Evolutionary conservation across 805 yeast genomes (phyloP).

Genomic region (Lipomyces sp.): DNA sequence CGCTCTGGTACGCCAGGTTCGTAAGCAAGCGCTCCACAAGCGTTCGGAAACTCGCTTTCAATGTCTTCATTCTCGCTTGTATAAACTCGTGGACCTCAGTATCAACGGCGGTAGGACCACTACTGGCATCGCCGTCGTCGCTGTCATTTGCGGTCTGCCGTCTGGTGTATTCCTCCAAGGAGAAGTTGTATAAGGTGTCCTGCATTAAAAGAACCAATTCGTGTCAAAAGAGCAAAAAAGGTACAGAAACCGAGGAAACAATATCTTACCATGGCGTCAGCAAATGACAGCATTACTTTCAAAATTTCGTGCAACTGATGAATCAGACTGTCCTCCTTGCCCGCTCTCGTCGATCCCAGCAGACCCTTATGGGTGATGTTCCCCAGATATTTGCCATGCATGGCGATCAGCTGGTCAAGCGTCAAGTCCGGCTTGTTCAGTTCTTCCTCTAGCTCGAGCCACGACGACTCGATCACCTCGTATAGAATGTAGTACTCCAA

Average conservation of each 20-base stretch:
- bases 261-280: constrained; percentile 20
- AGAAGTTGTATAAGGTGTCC: constrained; percentile 30
- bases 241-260: not conserved
- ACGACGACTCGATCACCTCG: constrained; percentile 40
- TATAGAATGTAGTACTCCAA: constrained; percentile 39
- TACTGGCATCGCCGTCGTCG: not conserved
- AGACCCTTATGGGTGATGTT: constrained; percentile 37
- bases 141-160: constrained; percentile 5
- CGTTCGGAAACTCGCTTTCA: constrained; percentile 28
- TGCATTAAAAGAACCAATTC: not conserved
- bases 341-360: constrained; percentile 34
- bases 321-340: constrained; percentile 24
- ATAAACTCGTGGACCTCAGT: constrained; percentile 22
- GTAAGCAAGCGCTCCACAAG: constrained; percentile 32
- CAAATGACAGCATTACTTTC: constrained; percentile 33
- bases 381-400: constrained; percentile 37
- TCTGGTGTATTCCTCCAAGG: constrained; percentile 30
- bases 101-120: not conserved
- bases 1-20: constrained; percentile 33
- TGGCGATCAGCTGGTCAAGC: constrained; percentile 38
- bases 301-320: constrained; percentile 37
- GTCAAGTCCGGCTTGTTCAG: constrained; percentile 34
- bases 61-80: constrained; percentile 17
- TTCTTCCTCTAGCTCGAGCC: constrained; percentile 35
- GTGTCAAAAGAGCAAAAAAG: not conserved